Base-by-base conservation (phyloP, 345 rosid species). In the Clarkia xantiana region DNA sequence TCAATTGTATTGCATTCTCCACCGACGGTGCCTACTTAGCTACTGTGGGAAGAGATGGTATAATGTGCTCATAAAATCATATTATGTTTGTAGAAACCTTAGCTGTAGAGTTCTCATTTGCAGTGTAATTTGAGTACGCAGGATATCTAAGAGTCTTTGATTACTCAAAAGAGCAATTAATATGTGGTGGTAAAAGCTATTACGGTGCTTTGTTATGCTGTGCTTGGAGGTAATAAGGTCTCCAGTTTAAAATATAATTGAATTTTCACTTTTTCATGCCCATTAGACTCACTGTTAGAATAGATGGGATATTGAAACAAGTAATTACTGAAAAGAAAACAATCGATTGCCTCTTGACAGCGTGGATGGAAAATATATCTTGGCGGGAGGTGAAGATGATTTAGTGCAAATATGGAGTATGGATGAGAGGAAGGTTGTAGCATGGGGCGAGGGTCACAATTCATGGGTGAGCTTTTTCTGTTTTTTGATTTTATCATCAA, bases 361-460 rank as follows among this genome's bases (percentile, higher is more conserved):
- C 66, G 67, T 69, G 84, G 99, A 93, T 68, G 97, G 91, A 42
- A 93, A 93, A 61, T 93, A 93, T 67, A 69, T 93, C 59, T 71
- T 93, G 70, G 82, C 97, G 10, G 99, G 99, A 45, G 99, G 99
- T 56, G 99, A 93, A 75, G 99, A 93, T 66, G 99, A 93, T 69
- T 67, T 93, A 61, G 97, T 93, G 71, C 97, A 87, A 71, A 94
- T 93, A 42, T 93, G 99, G 99, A 88, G 99, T 63, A 82, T 87
- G 94, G 99, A 87, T 55, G 99, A 88, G 58, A 77, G 95, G 25
- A 93, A 93, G 67, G 94, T 93, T 50, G 99, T 93, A 56, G 99
- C 97, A 2, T 88, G 97, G 96, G 99, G 99, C 34, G 99, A 88
- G 68, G 99, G 99, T 42, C 99, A 93, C 70, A 93, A 82, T 58